phyloP scores from a whole-genome alignment of 1,284 basidiomycete species.

The Sutorius eximius region DNA sequence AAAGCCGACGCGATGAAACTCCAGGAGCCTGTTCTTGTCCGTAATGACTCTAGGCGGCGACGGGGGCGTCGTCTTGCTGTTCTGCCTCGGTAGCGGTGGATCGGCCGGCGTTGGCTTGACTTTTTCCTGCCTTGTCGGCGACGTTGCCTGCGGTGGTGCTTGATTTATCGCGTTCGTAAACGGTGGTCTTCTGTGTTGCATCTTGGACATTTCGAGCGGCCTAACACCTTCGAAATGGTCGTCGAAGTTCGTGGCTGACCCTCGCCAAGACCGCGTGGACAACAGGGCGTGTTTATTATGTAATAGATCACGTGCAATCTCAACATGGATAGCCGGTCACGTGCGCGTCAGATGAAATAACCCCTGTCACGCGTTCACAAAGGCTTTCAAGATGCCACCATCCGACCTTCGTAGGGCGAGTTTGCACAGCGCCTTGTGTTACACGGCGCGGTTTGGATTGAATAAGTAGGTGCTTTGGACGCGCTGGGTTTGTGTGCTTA shows the following conservation, averaged over 20 bases:
- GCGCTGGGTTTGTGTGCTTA: too few relatives aligned
- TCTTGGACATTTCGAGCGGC: conserved; percentile 32
- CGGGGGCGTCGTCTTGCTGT: conserved; percentile 77
- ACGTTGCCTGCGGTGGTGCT: conserved; percentile 8
- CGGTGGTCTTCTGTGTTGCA: conserved; percentile 10
- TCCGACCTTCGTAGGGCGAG: neutral
- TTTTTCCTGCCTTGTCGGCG: conserved; percentile 34
- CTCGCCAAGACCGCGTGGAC: conserved; percentile 17
- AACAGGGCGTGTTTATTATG: conserved; percentile 30
- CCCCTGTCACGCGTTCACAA: conserved; percentile 22
- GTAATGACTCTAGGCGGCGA: conserved; percentile 78
- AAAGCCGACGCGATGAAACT: conserved; percentile 74
- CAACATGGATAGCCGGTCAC: conserved; percentile 27
- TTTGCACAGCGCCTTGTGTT: neutral
- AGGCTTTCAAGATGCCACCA: too few relatives aligned
- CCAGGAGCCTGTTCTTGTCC: conserved; percentile 58
- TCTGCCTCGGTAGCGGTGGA: conserved; percentile 74
- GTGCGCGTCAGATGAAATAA: conserved; percentile 19
- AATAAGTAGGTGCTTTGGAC: conserved; percentile 1
- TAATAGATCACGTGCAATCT: conserved; percentile 32
- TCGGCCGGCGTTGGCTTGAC: conserved; percentile 32
- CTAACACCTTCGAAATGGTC: conserved; percentile 37
- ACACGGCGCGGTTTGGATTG: neutral
- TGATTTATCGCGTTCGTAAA: conserved; percentile 34
- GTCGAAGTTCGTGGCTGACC: conserved; percentile 23